Conservation (phyloP, 1,284 basidiomycete species). For the Leccinum subrobustum region DNA sequence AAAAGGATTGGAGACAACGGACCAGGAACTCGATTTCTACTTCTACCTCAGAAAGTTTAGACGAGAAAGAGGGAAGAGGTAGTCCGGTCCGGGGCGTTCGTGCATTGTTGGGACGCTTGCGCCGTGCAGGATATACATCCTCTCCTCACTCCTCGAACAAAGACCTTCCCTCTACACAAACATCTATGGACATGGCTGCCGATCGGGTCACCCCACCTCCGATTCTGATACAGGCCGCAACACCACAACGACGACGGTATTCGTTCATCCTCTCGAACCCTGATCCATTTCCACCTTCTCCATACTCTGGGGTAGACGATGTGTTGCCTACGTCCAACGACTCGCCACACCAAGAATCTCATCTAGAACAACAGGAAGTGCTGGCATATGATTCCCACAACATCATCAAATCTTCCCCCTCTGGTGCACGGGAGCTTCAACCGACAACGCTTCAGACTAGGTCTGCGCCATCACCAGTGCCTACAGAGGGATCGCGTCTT, state of each 20-base stretch:
- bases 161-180: slow-evolving; percentile 22
- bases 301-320: slow-evolving; percentile 6
- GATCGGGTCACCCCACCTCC: slow-evolving; percentile 17
- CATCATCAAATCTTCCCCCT: background rate
- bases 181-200: slow-evolving; percentile 8
- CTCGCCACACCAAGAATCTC: background rate
- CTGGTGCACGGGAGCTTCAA: background rate
- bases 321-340: background rate
- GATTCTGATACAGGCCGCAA: slow-evolving; percentile 15
- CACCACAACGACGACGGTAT: slow-evolving; percentile 22
- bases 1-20: slow-evolving; percentile 10
- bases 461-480: slow-evolving; percentile 36
- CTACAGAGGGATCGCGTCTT: slow-evolving; percentile 35
- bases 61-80: slow-evolving; percentile 24
- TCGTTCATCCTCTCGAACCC: slow-evolving; percentile 35
- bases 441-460: slow-evolving; percentile 3
- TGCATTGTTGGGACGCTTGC: slow-evolving; percentile 27
- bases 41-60: slow-evolving; percentile 22
- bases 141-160: slow-evolving; percentile 29
- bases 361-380: slow-evolving; percentile 1
- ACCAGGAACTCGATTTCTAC: slow-evolving; percentile 15
- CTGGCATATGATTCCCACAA: background rate
- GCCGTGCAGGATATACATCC: slow-evolving; percentile 27
- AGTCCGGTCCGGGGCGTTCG: slow-evolving; percentile 29
- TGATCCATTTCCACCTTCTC: slow-evolving; percentile 26